Evolutionary conservation across 257 asterid species (phyloP), one percentile per base, ranked within the genome.

Genomic region (Coffea eugenioides): DNA sequence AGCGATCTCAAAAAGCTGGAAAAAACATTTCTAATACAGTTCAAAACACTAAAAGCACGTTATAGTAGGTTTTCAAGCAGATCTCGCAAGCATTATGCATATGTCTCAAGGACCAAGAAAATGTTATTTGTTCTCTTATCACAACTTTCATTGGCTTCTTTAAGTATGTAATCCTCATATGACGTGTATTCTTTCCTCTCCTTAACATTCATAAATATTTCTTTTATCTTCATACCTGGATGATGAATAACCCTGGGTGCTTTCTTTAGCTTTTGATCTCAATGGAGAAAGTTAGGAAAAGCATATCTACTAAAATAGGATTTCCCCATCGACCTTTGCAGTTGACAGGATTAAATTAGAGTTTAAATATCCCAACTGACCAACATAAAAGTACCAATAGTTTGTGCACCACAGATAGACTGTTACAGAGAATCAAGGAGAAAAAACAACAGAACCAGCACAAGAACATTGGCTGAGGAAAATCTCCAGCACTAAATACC

Each of bases 401-500:
- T 23, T 43, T 73, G 62, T 36, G 25, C 8, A 13, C 46, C 34
- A 13, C 25, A n/a, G 36, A 79, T 71, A 66, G 31, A 46, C 48
- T 34, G 10, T 15, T 64, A 82, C 71, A 79, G 62, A 36, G 75
- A 77, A 49, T 66, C n/a, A 46, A 74, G 62, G 70, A 69, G 49
- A 43, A 75, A 70, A 31, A 62, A 76, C 49, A 79, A 36, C 16
- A 69, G 62, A 4, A 23, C 74, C 48, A 36, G 45, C 56, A 76
- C 56, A 76, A 61, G 54, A 73, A 77, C 62, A 57, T 54, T 56
- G 71, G 77, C 72, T 67, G 75, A 39, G 68, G 73, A 57, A 70
- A 56, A 79, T 73, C 71, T 65, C 71, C 61, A 73, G 54, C 64
- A 77, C 86, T 18, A 78, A 78, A 67, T 83, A 96, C 98, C 99